Base-by-base conservation (phyloP, 768 basidiomycete species). In the Kwoniella dejecticola region DNA sequence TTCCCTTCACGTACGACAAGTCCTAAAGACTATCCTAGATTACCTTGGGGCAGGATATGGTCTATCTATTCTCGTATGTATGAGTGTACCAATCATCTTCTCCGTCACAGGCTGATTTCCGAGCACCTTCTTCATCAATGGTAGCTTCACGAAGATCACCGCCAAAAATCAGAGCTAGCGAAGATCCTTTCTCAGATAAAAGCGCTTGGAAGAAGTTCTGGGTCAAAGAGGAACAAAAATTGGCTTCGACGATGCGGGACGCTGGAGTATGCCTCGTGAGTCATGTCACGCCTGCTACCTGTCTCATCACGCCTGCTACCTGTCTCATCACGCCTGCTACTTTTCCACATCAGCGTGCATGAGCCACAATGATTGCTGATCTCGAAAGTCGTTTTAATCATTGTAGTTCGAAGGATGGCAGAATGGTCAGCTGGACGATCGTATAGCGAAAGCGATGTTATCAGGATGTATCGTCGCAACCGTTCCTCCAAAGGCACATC, bases 401-500 rank as follows among this genome's bases (percentile, higher is more conserved):
- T 42, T 36, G 33, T 41, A 67, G 66, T 67, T 67, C 24, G 66
- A 67, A 27, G 57, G 53, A 12, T 67, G 66, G 66, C 27, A 59
- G 10, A 15, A 57, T 17, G 66, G 61, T 19, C 26, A 48, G 15
- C 27, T 63, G 0, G 62, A 62, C 45, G 53, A 63, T 29, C 27
- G 62, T 15, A 56, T 67, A 23, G 59, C 57, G 7, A 52, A 70
- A 47, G 68, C 68, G 19, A 61, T 70, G 58, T 46, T 67, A 7
- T 66, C 65, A 13, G 68, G 68, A 1, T 70, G 68, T 31, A 44
- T 70, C 5, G 68, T 70, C 0, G 68, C 68, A 3, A 66, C 50
- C 7, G 68, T 63, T 23, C 55, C 57, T 4, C 68, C 68, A 4
- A 45, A 61, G 7, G 38, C 57, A 4, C 36, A 60, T 23, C 58